Evolutionary conservation across 352 stramenopile genomes (phyloP).

Genomic region (Aphanomyces stellatus): DNA sequence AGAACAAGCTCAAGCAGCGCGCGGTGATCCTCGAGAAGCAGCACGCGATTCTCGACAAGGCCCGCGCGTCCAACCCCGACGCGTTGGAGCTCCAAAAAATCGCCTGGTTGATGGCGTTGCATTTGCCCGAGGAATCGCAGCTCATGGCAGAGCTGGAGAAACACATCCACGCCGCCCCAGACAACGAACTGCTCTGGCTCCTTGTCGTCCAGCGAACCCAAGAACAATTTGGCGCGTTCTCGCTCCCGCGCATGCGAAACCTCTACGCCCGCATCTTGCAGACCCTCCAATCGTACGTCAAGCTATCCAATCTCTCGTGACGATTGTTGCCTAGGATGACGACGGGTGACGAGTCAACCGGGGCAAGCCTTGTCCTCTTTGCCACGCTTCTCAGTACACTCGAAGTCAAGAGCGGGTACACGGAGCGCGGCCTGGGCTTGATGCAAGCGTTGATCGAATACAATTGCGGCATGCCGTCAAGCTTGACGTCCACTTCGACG

Average conservation of each 20-base stretch:
- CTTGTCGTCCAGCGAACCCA: slow-evolving; percentile 39
- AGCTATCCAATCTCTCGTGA: neutral
- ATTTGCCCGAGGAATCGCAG: slow-evolving; percentile 29
- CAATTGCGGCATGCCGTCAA: slow-evolving; percentile 22
- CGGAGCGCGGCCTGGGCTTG: slow-evolving; percentile 54
- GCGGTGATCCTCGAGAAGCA: slow-evolving; percentile 50
- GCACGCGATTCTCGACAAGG: slow-evolving; percentile 44
- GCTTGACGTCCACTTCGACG: slow-evolving; percentile 18
- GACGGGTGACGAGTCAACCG: neutral
- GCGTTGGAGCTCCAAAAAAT: slow-evolving; percentile 36
- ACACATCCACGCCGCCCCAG: slow-evolving; percentile 40
- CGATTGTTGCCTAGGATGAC: neutral
- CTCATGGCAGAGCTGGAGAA: slow-evolving; percentile 34
- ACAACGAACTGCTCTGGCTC: slow-evolving; percentile 45
- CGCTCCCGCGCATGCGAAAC: slow-evolving; percentile 52
- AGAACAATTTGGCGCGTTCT: slow-evolving; percentile 67
- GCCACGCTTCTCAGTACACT: slow-evolving; percentile 36
- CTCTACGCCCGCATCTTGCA: slow-evolving; percentile 55
- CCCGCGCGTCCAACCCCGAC: slow-evolving; percentile 37
- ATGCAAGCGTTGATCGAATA: slow-evolving; percentile 57
- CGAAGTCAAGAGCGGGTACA: slow-evolving; percentile 46
- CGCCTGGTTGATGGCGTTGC: slow-evolving; percentile 40
- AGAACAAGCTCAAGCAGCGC: slow-evolving; percentile 25
- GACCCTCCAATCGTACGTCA: slow-evolving; percentile 38
- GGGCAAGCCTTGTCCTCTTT: slow-evolving; percentile 1